phyloP scores from a whole-genome alignment of 2,329 filamentous ascomycete genomes.

The Onygenales sp. region DNA sequence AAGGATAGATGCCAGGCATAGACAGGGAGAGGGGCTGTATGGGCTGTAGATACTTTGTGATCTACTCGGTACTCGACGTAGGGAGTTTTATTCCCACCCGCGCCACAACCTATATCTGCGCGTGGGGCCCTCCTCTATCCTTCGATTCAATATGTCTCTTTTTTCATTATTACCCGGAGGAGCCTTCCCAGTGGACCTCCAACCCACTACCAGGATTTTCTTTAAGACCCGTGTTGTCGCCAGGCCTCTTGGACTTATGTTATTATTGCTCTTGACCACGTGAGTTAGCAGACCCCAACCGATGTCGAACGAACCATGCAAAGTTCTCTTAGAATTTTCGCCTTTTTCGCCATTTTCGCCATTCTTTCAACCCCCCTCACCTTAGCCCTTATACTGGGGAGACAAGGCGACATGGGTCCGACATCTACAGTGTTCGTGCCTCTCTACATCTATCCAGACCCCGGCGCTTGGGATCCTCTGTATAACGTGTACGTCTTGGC shows the following conservation, averaged over 20 bases:
- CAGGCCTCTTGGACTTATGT: background rate
- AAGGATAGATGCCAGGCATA: background rate
- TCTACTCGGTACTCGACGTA: background rate
- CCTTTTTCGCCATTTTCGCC: conserved; percentile 20
- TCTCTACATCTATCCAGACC: conserved; percentile 40
- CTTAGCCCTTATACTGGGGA: conserved; percentile 21
- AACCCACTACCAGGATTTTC: background rate
- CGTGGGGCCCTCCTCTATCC: background rate
- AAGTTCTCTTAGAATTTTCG: background rate
- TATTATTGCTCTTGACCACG: background rate
- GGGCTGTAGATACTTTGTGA: background rate
- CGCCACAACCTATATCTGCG: background rate
- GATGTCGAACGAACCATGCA: background rate
- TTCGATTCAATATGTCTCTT: background rate
- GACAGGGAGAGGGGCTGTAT: background rate
- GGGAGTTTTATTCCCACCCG: background rate
- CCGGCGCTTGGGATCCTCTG: conserved; percentile 39
- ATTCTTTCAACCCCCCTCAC: conserved; percentile 22
- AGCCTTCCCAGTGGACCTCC: background rate
- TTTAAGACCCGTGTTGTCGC: background rate
- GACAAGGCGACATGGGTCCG: conserved; percentile 23
- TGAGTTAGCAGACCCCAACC: conserved; percentile 12
- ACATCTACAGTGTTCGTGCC: conserved; percentile 37
- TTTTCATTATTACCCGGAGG: background rate
- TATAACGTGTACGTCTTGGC: conserved; percentile 31